These are phyloP conservation scores for Clitoria ternatea DNA, from an alignment of 306 rosid species.

Conservation along the genomic window DNA sequence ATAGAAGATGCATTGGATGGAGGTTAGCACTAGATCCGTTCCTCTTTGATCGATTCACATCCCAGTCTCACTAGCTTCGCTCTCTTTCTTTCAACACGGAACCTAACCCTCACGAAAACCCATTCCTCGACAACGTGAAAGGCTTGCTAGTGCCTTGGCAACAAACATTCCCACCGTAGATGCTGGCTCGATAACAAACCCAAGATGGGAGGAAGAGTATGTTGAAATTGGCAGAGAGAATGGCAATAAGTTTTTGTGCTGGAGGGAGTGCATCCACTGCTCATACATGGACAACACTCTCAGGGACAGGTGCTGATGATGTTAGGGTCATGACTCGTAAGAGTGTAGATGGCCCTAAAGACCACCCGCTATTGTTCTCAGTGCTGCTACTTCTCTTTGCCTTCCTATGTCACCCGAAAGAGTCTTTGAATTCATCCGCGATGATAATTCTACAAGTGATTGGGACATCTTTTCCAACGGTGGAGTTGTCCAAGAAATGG, in stretches of 20 bases:
- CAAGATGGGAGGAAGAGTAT: slow-evolving; percentile 98
- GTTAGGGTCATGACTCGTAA: slow-evolving; percentile 96
- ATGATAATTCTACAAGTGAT: slow-evolving; percentile 89
- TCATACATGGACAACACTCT: slow-evolving; percentile 91
- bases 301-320: slow-evolving; percentile 95
- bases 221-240: slow-evolving; percentile 95
- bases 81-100: no score
- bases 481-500: slow-evolving; percentile 97
- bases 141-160: slow-evolving; percentile 94
- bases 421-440: slow-evolving; percentile 91
- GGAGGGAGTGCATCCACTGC: slow-evolving; percentile 98
- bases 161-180: slow-evolving; percentile 76
- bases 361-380: slow-evolving; percentile 89
- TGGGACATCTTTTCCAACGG: slow-evolving; percentile 99
- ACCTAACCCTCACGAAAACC: no score
- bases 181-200: slow-evolving; percentile 86
- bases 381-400: slow-evolving; percentile 99
- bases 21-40: no score
- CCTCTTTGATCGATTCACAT: no score
- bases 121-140: slow-evolving; percentile 88
- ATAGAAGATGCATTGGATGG: no score
- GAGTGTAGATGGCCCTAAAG: slow-evolving; percentile 91
- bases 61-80: no score
- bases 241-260: slow-evolving; percentile 94
- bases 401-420: slow-evolving; percentile 81